Percentiles rank a stretch among this genome's conserved stretches.
Conservation (phyloP, 2,329 filamentous ascomycete species). For the Fusarium tricinctum region DNA sequence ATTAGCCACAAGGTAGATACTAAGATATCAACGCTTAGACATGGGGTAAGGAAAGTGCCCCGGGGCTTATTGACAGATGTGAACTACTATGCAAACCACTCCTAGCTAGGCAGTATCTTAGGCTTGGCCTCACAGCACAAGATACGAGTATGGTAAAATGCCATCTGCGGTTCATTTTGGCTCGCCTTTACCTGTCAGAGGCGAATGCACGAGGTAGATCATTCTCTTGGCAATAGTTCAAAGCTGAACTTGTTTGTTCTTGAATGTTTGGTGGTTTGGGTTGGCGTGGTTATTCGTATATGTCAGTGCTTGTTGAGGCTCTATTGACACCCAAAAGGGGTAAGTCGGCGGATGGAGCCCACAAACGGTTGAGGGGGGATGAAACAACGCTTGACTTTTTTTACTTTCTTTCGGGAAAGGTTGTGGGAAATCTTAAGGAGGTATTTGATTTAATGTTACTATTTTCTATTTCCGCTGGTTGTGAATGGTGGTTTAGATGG, state of each 20-base stretch:
- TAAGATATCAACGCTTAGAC: slow-evolving; percentile 13
- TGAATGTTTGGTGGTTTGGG: slow-evolving; percentile 2
- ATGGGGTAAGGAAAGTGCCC: neutral
- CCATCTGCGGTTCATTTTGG: neutral
- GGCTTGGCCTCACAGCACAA: slow-evolving; percentile 2
- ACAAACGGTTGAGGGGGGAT: slow-evolving; percentile 12
- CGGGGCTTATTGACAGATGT: slow-evolving; percentile 30
- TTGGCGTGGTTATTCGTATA: slow-evolving; percentile 10
- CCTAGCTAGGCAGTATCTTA: neutral
- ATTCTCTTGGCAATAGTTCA: neutral
- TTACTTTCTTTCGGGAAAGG: neutral
- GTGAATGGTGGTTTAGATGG: neutral
- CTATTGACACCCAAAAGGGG: slow-evolving; percentile 48
- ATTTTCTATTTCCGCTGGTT: neutral
- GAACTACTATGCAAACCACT: slow-evolving; percentile 4
- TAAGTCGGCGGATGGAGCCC: slow-evolving; percentile 24
- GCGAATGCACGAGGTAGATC: slow-evolving; percentile 16
- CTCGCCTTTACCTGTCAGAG: slow-evolving; percentile 18
- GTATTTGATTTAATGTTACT: neutral
- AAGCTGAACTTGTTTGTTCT: slow-evolving; percentile 11
- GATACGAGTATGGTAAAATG: neutral
- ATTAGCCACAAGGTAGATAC: slow-evolving; percentile 6
- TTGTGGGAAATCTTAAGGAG: neutral
- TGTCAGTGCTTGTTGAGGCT: slow-evolving; percentile 43
- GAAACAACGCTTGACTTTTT: slow-evolving; percentile 14